Base-by-base conservation (phyloP, 225 moss, liverwort and hornwort genomes). In the Pseudoscleropodium purum region DNA sequence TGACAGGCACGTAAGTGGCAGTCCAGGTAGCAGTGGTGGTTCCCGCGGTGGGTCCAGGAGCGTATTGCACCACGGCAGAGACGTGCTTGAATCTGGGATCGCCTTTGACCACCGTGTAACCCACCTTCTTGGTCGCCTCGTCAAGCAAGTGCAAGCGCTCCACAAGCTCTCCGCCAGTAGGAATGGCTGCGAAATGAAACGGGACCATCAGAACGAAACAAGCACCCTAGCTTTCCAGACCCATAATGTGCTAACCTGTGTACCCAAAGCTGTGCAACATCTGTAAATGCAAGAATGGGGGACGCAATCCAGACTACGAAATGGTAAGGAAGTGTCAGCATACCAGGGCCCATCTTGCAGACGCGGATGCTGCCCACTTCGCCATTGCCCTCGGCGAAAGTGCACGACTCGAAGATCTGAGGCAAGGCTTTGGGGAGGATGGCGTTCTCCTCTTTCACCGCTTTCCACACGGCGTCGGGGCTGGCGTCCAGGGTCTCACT, bases 71-170 rank as follows among this genome's bases (percentile, higher is more conserved):
- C 75, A 87, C 85, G 68, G 87, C 92, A 16, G 85, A 75, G 81
- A 90, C 92, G n/a, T 90, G 87, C 87, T 92, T 92, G 87, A 90
- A 92, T 61, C 90, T 90, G 61, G 89, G 87, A 73, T 91, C 91
- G 65, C 91, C 91, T 65, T 39, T 87, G 20, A 89, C 33, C 47
- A 91, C 84, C 2, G 91, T 89, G 91, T 79, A 87, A 18, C 89
- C 91, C 57, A 91, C 70, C 43, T n/a, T 91, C 87, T 91, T 91
- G 49, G 56, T 87, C 13, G 87, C 63, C 45, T 89, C 89, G 73
- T 91, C 79, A 15, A 89, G 6, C 89, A 89, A 33, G 41, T 84
- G 47, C 87, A 91, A 31, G 13, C 89, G 89, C 87, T 91, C 91
- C 79, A 91, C 91, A 31, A 91, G 33, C 56, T 91, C 89, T 31